These are phyloP conservation scores for Lactuca sativa DNA, from an alignment of 129 eudicot species.

Conservation along the genomic window DNA sequence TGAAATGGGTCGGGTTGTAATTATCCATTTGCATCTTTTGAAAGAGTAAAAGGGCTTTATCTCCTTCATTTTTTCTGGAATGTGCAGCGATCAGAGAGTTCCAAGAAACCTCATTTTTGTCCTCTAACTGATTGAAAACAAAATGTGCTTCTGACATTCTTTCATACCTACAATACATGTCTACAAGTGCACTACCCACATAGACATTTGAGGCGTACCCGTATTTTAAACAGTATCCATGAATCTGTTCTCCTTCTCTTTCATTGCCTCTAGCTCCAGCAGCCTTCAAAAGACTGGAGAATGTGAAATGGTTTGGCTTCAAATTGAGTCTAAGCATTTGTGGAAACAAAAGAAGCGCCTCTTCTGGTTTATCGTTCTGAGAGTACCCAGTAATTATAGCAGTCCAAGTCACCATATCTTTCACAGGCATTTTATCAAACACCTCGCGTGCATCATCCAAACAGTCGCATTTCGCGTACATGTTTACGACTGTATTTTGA, in stretches of 20 bases:
- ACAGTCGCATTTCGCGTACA: constrained; percentile 75
- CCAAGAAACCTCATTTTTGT: constrained; percentile 80
- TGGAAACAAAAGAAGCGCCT: constrained; percentile 50
- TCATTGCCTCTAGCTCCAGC: constrained; percentile 47
- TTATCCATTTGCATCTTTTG: constrained; percentile 56
- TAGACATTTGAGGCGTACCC: constrained; percentile 58
- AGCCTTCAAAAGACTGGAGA: constrained; percentile 73
- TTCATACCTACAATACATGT: constrained; percentile 69
- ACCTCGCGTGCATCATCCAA: constrained; percentile 57
- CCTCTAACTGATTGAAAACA: constrained; percentile 44
- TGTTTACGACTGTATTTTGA: constrained; percentile 47
- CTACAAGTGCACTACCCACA: constrained; percentile 80
- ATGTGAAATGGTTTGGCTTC: constrained; percentile 70
- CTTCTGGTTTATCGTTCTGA: constrained; percentile 45
- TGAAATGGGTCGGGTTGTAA: constrained; percentile 56
- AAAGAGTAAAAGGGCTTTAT: constrained; percentile 52
- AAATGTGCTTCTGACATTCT: constrained; percentile 51
- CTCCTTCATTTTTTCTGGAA: constrained; percentile 67
- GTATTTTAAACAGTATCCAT: constrained; percentile 44
- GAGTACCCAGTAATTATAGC: constrained; percentile 68
- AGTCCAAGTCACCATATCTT: constrained; percentile 78
- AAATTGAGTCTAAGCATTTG: constrained; percentile 51
- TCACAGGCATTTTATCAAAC: constrained; percentile 64
- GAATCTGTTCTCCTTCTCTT: constrained; percentile 47
- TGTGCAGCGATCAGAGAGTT: constrained; percentile 74